A percentile compares a stretch with the other conserved stretches of the same genome.
Evolutionary conservation across 192 early-diverging fungal genomes (phyloP).

Genomic region (Linnemannia exigua): DNA sequence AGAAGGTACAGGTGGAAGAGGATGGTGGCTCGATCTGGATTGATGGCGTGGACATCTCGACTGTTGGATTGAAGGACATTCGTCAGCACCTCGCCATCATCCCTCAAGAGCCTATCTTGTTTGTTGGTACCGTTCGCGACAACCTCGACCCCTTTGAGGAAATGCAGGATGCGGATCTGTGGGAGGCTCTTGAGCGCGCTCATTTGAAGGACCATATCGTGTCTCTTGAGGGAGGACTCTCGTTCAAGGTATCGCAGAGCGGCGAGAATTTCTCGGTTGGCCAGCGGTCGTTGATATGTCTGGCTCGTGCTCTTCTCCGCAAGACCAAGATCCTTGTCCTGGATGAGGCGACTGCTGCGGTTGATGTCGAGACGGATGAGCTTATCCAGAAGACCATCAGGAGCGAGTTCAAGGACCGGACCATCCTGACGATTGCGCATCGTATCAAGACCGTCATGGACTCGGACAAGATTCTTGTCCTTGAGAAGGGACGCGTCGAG

Average conservation of each 20-base stretch:
- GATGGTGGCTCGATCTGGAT: conserved; percentile 74
- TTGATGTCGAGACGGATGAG: conserved; percentile 64
- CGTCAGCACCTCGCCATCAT: conserved; percentile 85
- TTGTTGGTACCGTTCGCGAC: conserved; percentile 72
- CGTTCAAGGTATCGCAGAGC: conserved; percentile 76
- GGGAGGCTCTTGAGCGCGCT: conserved; percentile 76
- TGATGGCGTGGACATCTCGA: conserved; percentile 82
- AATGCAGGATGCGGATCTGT: conserved; percentile 69
- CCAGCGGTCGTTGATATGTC: conserved; percentile 78
- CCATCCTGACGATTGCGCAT: conserved; percentile 93
- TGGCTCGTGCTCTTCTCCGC: conserved; percentile 78
- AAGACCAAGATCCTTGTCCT: conserved; percentile 64
- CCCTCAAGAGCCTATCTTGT: conserved; percentile 89
- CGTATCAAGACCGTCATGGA: conserved; percentile 89
- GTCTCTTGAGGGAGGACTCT: conserved; percentile 75
- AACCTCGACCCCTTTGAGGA: conserved; percentile 71
- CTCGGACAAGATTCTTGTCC: conserved; percentile 86
- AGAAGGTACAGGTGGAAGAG: conserved; percentile 17
- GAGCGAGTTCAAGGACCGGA: conserved; percentile 78
- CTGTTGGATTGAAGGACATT: conserved; percentile 77
- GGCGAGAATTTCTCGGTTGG: conserved; percentile 90
- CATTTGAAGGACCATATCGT: conserved; percentile 76
- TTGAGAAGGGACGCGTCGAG: conserved; percentile 72
- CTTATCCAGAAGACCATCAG: conserved; percentile 78
- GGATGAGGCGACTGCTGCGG: conserved; percentile 63